Conservation (phyloP, 1,284 basidiomycete genomes). For the Mycena citricolor region DNA sequence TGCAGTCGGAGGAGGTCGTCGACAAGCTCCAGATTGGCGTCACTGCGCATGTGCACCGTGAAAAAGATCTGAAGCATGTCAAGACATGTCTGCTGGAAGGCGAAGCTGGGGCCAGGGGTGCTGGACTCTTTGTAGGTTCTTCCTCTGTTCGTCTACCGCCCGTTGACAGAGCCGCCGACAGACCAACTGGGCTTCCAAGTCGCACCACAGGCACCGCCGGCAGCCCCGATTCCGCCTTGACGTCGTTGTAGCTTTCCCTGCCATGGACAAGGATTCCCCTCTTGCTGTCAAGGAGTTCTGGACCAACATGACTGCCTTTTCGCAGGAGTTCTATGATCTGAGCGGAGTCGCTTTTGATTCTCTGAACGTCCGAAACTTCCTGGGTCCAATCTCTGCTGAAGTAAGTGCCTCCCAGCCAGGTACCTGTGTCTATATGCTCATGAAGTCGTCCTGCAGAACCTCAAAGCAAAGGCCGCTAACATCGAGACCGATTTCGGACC, state of each 20-base stretch:
- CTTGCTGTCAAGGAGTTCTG: slow-evolving; percentile 11
- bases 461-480: slow-evolving; percentile 1
- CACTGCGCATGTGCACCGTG: slow-evolving; percentile 8
- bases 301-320: slow-evolving; percentile 12
- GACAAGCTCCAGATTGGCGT: slow-evolving; percentile 16
- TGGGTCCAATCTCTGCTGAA: slow-evolving; percentile 6
- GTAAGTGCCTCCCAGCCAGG: background rate
- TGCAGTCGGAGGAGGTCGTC: slow-evolving; percentile 8
- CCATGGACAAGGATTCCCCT: background rate
- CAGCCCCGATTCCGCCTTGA: slow-evolving; percentile 9
- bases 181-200: slow-evolving; percentile 10
- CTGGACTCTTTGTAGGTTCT: slow-evolving; percentile 17
- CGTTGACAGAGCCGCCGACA: background rate
- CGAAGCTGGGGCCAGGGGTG: slow-evolving; percentile 9
- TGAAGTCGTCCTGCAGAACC: background rate
- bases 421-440: background rate
- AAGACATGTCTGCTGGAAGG: slow-evolving; percentile 15
- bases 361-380: slow-evolving; percentile 1
- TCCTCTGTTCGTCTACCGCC: background rate
- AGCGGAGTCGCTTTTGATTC: slow-evolving; percentile 4
- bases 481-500: slow-evolving; percentile 2
- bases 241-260: slow-evolving; percentile 17
- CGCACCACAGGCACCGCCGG: slow-evolving; percentile 7
- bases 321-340: slow-evolving; percentile 15
- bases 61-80: slow-evolving; percentile 7